phyloP scores from a whole-genome alignment of 768 basidiomycete species.

The Boletus rubropictus region DNA sequence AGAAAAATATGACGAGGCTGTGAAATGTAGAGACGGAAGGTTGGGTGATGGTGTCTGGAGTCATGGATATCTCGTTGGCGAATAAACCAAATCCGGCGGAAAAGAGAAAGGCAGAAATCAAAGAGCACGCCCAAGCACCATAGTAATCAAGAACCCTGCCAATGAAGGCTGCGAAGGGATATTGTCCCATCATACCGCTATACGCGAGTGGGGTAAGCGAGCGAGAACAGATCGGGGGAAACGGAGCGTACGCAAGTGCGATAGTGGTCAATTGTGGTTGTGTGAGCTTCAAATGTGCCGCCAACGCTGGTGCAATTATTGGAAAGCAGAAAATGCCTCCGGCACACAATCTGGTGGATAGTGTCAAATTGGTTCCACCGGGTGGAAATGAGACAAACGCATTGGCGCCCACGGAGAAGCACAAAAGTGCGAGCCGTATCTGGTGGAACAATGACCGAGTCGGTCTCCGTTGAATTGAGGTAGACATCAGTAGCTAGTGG shows the following conservation, averaged over 20 bases:
- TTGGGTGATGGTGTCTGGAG: conserved; percentile 34
- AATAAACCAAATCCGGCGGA: conserved; percentile 57
- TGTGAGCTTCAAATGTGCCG: conserved; percentile 52
- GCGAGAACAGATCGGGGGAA: conserved; percentile 7
- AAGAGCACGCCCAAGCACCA: conserved; percentile 65
- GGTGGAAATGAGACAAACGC: conserved; percentile 43
- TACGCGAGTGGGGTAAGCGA: conserved; percentile 1
- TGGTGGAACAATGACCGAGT: conserved; percentile 16
- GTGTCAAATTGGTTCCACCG: neutral
- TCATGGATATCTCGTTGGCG: conserved; percentile 48
- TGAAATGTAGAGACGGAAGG: conserved; percentile 44
- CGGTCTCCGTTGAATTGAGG: conserved; percentile 3
- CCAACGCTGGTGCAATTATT: conserved; percentile 60
- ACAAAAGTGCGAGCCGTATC: conserved; percentile 32
- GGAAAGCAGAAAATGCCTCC: conserved; percentile 82
- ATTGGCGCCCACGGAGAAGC: conserved; percentile 55
- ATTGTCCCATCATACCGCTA: conserved; percentile 81
- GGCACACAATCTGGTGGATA: conserved; percentile 51
- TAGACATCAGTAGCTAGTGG: conserved; percentile 9
- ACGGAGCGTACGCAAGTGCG: conserved; percentile 61
- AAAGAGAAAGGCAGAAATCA: conserved; percentile 55
- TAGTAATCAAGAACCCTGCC: conserved; percentile 63
- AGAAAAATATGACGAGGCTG: conserved; percentile 51
- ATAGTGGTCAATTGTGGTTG: conserved; percentile 79
- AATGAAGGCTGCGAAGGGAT: conserved; percentile 64